phyloP scores from a whole-genome alignment of 495 filamentous ascomycete genomes.

The Penicillium antarcticum region DNA sequence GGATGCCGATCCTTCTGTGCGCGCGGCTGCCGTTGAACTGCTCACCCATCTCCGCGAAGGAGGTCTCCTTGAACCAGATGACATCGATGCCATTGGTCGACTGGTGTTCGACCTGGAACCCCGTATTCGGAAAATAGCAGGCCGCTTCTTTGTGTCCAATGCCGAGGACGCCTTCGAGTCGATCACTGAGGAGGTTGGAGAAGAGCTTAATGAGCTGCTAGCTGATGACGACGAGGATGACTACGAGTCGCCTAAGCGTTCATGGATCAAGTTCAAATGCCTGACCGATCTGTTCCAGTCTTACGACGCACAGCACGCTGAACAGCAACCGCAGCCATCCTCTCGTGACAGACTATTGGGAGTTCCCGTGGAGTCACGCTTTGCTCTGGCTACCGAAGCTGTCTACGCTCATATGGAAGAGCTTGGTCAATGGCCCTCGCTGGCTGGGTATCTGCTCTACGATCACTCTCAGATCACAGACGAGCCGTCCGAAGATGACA shows the following conservation, averaged over 20 bases:
- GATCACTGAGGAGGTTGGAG: constrained; percentile 78
- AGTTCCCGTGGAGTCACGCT: constrained; percentile 65
- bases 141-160: constrained; percentile 83
- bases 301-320: constrained; percentile 63
- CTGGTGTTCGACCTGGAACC: constrained; percentile 85
- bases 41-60: constrained; percentile 77
- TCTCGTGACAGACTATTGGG: constrained; percentile 37
- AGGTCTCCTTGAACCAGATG: constrained; percentile 83
- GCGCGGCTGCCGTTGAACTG: constrained; percentile 73
- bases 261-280: constrained; percentile 90
- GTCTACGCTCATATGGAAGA: constrained; percentile 79
- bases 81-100: constrained; percentile 80
- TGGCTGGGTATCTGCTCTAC: constrained; percentile 87
- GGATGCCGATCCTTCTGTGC: constrained; percentile 74
- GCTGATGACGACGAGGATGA: constrained; percentile 66
- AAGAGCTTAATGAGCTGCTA: constrained; percentile 70
- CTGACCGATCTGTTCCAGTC: constrained; percentile 76
- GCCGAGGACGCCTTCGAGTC: constrained; percentile 77
- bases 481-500: constrained; percentile 50
- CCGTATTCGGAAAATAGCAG: constrained; percentile 79
- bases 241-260: constrained; percentile 66
- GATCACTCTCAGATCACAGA: constrained; percentile 68
- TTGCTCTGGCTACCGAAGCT: constrained; percentile 78
- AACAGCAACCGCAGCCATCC: constrained; percentile 34
- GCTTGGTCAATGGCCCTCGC: constrained; percentile 78